These are phyloP conservation scores for Acacia pycnantha DNA, from an alignment of 331 rosid genomes.

Conservation along the genomic window DNA sequence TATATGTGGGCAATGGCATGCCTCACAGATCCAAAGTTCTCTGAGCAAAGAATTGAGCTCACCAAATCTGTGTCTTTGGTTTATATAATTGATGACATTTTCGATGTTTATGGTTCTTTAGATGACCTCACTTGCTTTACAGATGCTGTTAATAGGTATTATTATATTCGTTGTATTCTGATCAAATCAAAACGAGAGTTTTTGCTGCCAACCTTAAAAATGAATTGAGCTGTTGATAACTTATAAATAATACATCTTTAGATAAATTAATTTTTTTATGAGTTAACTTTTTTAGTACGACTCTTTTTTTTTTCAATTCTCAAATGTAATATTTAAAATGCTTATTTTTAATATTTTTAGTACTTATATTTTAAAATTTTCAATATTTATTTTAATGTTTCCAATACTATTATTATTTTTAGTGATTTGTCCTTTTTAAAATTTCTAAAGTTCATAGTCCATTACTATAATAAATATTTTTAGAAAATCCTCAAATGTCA, in stretches of 20 bases:
- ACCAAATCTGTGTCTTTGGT: conserved; percentile 49
- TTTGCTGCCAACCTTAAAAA: background rate
- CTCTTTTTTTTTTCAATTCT: background rate
- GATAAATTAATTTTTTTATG: background rate
- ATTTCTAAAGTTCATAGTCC: no score
- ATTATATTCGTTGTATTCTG: no score
- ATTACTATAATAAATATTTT: no score
- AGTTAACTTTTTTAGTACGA: no score
- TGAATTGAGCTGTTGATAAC: background rate
- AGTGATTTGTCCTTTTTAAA: no score
- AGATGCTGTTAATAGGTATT: conserved; percentile 51
- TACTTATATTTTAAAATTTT: no score
- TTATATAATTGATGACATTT: conserved; percentile 58
- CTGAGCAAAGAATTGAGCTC: conserved; percentile 47
- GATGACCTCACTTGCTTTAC: conserved; percentile 53
- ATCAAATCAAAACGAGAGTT: background rate
- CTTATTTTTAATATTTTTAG: no score
- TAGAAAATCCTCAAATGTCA: background rate
- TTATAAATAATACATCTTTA: background rate
- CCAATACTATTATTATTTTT: no score
- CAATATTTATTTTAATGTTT: no score
- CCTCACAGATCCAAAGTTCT: conserved; percentile 39
- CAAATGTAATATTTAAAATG: no score
- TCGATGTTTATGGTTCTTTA: conserved; percentile 42
- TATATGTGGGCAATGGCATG: conserved; percentile 55